Base-by-base conservation (phyloP, 305 asterid species). In the Withania somnifera region DNA sequence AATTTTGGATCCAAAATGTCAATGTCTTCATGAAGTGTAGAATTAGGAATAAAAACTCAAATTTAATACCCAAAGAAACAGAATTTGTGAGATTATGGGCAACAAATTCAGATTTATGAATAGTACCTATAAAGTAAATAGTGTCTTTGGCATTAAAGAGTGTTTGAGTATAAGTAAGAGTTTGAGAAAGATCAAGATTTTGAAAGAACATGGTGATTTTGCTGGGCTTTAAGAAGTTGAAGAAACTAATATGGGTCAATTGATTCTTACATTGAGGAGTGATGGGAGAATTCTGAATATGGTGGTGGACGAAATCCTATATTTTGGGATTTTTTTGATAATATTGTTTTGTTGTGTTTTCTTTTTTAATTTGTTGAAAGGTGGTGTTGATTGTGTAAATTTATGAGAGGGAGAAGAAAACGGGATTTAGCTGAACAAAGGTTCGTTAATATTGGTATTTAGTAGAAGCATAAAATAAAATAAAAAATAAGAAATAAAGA, bases 1-100 rank as follows among this genome's bases (percentile, higher is more conserved):
- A 78, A 87, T 95, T 79, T 30, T 22, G 88, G 7, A 34, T 89
- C 88, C 79, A 93, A 69, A 89, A 95, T 88, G 91, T 97, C 98
- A 79, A 95, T 93, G 90, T 95, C 98, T 14, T 98, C 98, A 80
- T 95, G 98, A 14, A 95, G 93, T 32, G 98, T 97, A 86, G 98
- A 53, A 91, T 90, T 22, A 98, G 98, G 79, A 97, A 91, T n/a
- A 95, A 77, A 80, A 92, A 93, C 60, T 91, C 93, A 51, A 97
- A 90, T 86, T 84, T 90, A 14, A 93, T 88, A 17, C 98, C 95
- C 9, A 95, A 88, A 0, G 98, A 94, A 40, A 92, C 86, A 53
- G 93, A 11, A 97, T 93, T 52, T 95, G 98, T 77, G 97, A 93
- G 57, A 95, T 92, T 82, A 82, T 95, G 97, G 8, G 94, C 95